phyloP scores from a whole-genome alignment of 2,329 filamentous ascomycete genomes.

The Aureobasidium lini region DNA sequence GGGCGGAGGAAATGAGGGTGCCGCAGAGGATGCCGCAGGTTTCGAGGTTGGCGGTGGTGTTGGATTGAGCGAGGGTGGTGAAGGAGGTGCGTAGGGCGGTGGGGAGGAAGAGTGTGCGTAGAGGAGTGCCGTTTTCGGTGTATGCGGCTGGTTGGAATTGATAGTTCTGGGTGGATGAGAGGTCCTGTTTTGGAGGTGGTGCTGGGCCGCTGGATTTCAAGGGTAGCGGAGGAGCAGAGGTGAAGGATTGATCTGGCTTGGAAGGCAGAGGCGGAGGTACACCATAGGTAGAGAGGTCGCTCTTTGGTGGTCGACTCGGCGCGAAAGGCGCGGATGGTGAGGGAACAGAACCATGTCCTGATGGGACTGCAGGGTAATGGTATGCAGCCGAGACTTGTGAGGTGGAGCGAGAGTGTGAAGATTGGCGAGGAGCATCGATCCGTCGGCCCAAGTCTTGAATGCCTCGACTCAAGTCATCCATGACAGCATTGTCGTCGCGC shows the following conservation, averaged over 20 bases:
- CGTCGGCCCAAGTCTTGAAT: conserved; percentile 7
- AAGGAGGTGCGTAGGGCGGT: conserved; percentile 66
- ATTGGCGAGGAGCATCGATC: neutral
- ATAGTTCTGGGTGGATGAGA: conserved; percentile 49
- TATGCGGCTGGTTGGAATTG: conserved; percentile 80
- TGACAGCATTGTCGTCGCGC: conserved; percentile 16
- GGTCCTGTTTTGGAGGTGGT: conserved; percentile 28
- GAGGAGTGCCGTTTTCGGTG: conserved; percentile 78
- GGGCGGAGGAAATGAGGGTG: conserved; percentile 80
- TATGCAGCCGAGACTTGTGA: conserved; percentile 24
- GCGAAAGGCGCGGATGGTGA: conserved; percentile 21
- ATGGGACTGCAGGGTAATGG: conserved; percentile 39
- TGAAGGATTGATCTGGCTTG: conserved; percentile 19
- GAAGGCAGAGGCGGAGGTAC: conserved; percentile 22
- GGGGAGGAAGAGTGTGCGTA: conserved; percentile 84
- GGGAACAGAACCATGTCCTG: conserved; percentile 16
- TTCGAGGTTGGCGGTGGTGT: conserved; percentile 77
- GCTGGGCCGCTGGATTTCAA: conserved; percentile 15
- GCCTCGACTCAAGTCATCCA: conserved; percentile 14
- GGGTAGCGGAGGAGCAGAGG: neutral
- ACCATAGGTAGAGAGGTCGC: neutral
- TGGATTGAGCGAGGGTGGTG: conserved; percentile 62
- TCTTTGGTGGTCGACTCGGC: conserved; percentile 16
- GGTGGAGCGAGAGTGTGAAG: neutral
- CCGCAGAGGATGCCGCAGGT: conserved; percentile 94